Base-by-base conservation (phyloP, 352 stramenopile species). In the Pilasporangium apinafurcum region DNA sequence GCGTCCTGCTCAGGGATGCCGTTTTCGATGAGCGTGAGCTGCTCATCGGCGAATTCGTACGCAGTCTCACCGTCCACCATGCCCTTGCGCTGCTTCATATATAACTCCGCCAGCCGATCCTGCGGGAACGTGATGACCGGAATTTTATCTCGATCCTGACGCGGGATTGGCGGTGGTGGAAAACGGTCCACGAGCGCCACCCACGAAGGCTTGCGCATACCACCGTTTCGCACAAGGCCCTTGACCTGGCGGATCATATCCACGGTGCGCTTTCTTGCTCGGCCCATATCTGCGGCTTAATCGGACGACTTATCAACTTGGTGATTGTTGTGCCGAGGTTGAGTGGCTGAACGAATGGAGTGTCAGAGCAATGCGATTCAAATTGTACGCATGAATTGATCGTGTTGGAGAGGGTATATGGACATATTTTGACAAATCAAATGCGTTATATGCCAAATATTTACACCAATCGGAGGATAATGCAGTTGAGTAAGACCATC, bases 21-120 rank as follows among this genome's bases (percentile, higher is more conserved):
- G n/a, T 83, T 38, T 54, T 92, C 80, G 42, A 92, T 92, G 3
- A 92, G 63, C 54, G 77, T 90, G 32, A 92, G 56, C 51, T 92
- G 80, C 44, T 92, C 80, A 50, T 92, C 80, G 4, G 80, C 80
- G 53, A 92, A 92, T 51, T 92, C 80, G 62, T 89, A 90, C 31
- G 80, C 80, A 8, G 80, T 92, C 59, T 90, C 77, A 45, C 60
- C 59, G 52, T 92, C 80, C 27, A 83, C 65, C 22, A 86, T 51
- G 28, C 73, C 77, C 22, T 82, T 58, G 47, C 73, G 71, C 48
- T 72, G 59, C 56, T 80, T 81, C 64, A 89, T 78, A 59, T 92
- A 92, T 25, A 92, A 55, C 47, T 88, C 75, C 13, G 80, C 80
- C 34, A 92, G 65, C 46, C 80, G 75, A 58, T 92, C 80, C 62